Base-by-base conservation (phyloP, 345 rosid species). In the Gossypium arboreum region DNA sequence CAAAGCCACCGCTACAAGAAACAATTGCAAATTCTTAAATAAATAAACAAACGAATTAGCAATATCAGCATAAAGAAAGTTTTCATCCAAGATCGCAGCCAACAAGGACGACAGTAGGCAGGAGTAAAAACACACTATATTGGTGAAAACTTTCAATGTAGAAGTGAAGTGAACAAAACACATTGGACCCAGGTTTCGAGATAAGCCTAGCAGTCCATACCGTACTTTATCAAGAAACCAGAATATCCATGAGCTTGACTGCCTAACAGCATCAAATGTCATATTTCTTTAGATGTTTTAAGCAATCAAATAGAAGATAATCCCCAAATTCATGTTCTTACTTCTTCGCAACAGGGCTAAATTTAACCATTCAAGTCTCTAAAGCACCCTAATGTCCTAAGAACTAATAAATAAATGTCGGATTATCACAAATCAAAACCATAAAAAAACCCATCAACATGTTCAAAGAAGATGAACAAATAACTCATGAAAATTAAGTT, bases 1-100 rank as follows among this genome's bases (percentile, higher is more conserved):
- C 24, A 50, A 79, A 66, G 58, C 66, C 65, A 67, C 82, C 18
- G 15, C 79, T 78, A 59, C 39, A 68, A 52, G 75, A 71, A 12
- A 13, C 58, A 50, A 50, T 50, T 16, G 13, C 25, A 11, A 44
- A 20, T 66, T 66, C 39, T 74, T 44, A 13, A 73, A 34, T n/a
- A 64, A 52, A 77, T 51, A 65, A 64, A 55, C 25, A 7, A 50
- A 68, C n/a, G 24, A 57, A 20, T 22, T 22, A 57, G 29, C 29
- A 57, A 57, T 57, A 57, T 24, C 25, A 59, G 27, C 60, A 34
- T 25, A 24, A 27, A 48, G 62, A 52, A n/a, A 27, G 9, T n/a
- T 17, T 29, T 15, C 47, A 54, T 17, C 27, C n/a, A 51, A 10
- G 25, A 63, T 2, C 54, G 58, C 43, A 64, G 75, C 43, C 71